Evolutionary conservation across 495 filamentous ascomycete species (phyloP).

Genomic region (Recurvomyces mirabilis): DNA sequence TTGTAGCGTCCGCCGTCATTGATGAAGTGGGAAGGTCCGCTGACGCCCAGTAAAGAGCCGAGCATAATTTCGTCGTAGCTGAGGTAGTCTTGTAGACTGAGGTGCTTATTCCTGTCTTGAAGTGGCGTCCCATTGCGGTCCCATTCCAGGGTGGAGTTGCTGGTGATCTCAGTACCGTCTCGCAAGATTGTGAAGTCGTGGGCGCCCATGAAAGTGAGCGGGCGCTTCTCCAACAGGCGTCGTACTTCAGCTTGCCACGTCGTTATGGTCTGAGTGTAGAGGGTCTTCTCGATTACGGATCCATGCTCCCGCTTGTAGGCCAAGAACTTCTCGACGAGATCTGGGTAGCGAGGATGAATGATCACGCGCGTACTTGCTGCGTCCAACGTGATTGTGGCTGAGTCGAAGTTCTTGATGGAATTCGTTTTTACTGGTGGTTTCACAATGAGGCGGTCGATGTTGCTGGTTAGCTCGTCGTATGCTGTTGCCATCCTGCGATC

Average conservation of each 20-base stretch:
- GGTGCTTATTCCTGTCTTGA: constrained; percentile 3
- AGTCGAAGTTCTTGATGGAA: constrained; percentile 10
- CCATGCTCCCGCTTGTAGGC: constrained; percentile 7
- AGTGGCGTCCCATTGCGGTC: constrained; percentile 13
- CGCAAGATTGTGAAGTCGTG: constrained; percentile 14
- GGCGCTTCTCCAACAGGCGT: constrained; percentile 13
- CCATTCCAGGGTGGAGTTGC: constrained; percentile 2
- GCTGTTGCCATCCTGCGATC: too few relatives aligned
- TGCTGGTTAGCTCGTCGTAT: constrained; percentile 1
- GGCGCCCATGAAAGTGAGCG: constrained; percentile 16
- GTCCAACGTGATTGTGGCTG: neutral
- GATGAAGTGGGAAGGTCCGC: constrained; percentile 13
- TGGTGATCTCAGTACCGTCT: constrained; percentile 1
- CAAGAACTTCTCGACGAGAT: constrained; percentile 9
- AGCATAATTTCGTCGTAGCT: constrained; percentile 22
- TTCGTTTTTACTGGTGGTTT: constrained; percentile 6
- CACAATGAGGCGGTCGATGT: constrained; percentile 1
- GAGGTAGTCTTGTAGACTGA: constrained; percentile 13
- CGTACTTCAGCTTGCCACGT: constrained; percentile 3
- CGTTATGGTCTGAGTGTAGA: constrained; percentile 11
- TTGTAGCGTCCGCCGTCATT: constrained; percentile 18
- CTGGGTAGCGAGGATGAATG: constrained; percentile 10
- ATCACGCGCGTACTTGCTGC: constrained; percentile 12
- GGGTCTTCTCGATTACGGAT: constrained; percentile 9
- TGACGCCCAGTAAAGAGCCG: constrained; percentile 14